phyloP scores from a whole-genome alignment of 306 rosid species.

The Carpinus fangiana region DNA sequence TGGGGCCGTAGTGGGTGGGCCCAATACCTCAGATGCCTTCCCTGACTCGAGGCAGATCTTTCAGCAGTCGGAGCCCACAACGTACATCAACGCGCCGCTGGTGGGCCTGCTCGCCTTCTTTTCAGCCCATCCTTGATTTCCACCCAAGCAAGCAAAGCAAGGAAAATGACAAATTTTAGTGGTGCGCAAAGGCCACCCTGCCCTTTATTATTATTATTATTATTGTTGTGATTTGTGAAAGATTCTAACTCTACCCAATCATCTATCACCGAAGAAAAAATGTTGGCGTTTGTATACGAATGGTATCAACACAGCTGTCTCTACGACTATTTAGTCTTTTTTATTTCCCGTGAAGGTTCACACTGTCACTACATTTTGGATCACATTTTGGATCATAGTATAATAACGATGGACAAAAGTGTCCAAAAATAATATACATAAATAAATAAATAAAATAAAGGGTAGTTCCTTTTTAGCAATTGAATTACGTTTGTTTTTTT shows the following conservation, averaged over 20 bases:
- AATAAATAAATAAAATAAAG: no score
- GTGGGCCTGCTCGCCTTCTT: constrained; percentile 92
- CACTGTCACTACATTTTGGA: no score
- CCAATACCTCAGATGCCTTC: constrained; percentile 71
- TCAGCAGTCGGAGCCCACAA: constrained; percentile 93
- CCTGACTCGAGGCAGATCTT: constrained; percentile 90
- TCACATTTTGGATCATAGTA: no score
- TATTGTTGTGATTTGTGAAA: constrained; percentile 28
- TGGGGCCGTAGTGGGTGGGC: constrained; percentile 93
- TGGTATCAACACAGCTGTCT: neutral
- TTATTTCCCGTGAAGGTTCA: neutral
- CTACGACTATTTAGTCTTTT: neutral
- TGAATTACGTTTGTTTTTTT: no score
- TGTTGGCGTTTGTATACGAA: neutral
- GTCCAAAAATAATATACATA: no score
- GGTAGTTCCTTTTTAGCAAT: no score
- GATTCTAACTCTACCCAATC: constrained; percentile 16
- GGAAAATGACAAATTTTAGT: neutral
- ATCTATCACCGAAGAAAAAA: constrained; percentile 5
- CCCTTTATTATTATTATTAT: neutral
- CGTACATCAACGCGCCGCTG: constrained; percentile 78
- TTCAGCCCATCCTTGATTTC: constrained; percentile 66
- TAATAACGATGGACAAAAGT: no score
- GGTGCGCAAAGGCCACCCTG: constrained; percentile 49
- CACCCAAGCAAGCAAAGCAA: neutral